Evolutionary conservation across 2,329 filamentous ascomycete genomes (phyloP).

Genomic region (Claviceps humidiphila): DNA sequence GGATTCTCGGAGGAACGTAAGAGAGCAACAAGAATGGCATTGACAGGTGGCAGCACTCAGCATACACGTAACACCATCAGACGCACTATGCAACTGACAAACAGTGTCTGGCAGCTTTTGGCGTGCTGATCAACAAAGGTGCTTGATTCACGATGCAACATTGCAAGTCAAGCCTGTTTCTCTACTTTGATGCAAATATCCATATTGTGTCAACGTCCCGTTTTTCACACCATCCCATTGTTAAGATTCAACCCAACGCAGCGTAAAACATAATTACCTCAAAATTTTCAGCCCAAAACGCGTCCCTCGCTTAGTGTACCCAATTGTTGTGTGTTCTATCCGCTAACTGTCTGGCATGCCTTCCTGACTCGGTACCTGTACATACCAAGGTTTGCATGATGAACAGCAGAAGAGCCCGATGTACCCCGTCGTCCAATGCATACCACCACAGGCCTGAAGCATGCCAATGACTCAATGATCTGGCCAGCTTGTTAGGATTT

Average conservation of each 20-base stretch:
- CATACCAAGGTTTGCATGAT: background rate
- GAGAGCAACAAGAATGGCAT: background rate
- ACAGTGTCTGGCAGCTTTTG: background rate
- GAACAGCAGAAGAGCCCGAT: background rate
- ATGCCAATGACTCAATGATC: background rate
- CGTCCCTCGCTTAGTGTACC: background rate
- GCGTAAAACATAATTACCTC: background rate
- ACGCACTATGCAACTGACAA: background rate
- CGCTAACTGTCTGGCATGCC: background rate
- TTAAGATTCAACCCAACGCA: background rate
- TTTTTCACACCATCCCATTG: background rate
- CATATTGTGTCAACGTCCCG: background rate
- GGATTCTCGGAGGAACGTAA: background rate
- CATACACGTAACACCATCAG: background rate
- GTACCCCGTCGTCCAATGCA: background rate
- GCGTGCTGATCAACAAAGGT: background rate
- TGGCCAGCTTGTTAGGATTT: background rate
- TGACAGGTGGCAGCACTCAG: background rate
- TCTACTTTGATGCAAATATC: background rate
- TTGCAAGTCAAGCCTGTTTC: background rate
- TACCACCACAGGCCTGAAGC: background rate
- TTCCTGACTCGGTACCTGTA: no score
- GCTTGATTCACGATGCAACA: background rate
- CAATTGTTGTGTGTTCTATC: background rate
- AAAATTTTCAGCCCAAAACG: background rate